A percentile compares a stretch with the other conserved stretches of the same genome.
These are phyloP conservation scores for Candida anglica DNA, from an alignment of 805 yeast genomes.

Conservation along the genomic window DNA sequence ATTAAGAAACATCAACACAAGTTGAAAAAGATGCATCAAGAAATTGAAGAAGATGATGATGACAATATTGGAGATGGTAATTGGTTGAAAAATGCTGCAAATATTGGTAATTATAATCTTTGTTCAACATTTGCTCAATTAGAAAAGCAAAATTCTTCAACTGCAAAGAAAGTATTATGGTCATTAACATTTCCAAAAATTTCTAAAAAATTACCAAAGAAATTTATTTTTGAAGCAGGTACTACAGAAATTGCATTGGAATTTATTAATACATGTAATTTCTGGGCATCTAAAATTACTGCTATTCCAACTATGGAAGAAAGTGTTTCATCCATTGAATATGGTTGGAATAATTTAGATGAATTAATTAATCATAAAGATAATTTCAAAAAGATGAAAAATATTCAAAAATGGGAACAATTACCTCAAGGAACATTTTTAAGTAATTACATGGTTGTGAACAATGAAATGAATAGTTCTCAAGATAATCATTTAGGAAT, in stretches of 20 bases:
- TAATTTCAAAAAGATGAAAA: slow-evolving; percentile 27
- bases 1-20: slow-evolving; percentile 37
- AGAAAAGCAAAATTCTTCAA: slow-evolving; percentile 16
- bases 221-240: slow-evolving; percentile 61
- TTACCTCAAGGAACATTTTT: slow-evolving; percentile 39
- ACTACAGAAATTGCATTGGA: slow-evolving; percentile 63
- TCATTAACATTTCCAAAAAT: slow-evolving; percentile 51
- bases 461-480: slow-evolving; percentile 13
- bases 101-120: slow-evolving; percentile 49
- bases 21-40: slow-evolving; percentile 16
- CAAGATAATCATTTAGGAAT: slow-evolving; percentile 31
- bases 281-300: slow-evolving; percentile 85
- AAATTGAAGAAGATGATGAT: slow-evolving; percentile 13
- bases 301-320: slow-evolving; percentile 70
- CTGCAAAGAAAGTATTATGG: slow-evolving; percentile 32
- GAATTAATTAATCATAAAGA: slow-evolving; percentile 21
- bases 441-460: slow-evolving; percentile 24
- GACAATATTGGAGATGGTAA: slow-evolving; percentile 55
- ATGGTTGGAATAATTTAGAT: slow-evolving; percentile 65
- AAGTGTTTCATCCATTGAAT: slow-evolving; percentile 72
- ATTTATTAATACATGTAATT: slow-evolving; percentile 75
- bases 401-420: slow-evolving; percentile 41
- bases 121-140: slow-evolving; percentile 48
- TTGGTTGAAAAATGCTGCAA: slow-evolving; percentile 63
- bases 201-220: slow-evolving; percentile 31